Percentiles rank a stretch among this genome's conserved stretches.
Evolutionary conservation across 805 yeast species (phyloP).

Genomic region (Cyberlindnera petersonii): DNA sequence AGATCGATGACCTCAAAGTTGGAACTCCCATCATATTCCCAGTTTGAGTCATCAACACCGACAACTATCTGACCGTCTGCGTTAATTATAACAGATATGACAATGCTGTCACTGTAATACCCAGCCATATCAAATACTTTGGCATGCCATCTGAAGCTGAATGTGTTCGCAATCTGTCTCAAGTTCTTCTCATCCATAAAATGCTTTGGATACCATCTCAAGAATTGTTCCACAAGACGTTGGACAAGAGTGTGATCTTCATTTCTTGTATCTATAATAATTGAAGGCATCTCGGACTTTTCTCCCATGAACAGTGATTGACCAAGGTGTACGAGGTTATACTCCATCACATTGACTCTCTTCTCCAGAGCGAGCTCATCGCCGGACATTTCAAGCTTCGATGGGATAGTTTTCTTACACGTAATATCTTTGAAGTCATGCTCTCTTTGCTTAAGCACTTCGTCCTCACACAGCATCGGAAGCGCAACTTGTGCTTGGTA

Average conservation of each 20-base stretch:
- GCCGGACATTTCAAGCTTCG: no score
- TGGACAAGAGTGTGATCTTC: neutral
- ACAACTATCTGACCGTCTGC: neutral
- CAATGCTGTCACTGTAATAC: neutral
- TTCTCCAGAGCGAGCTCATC: no score
- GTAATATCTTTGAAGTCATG: constrained; percentile 8
- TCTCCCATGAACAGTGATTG: constrained; percentile 3
- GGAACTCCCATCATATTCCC: no score
- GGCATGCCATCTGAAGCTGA: neutral
- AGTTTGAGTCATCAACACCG: neutral
- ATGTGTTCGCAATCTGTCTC: neutral
- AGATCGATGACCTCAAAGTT: no score
- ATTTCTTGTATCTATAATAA: constrained; percentile 2
- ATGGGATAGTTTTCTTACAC: constrained; percentile 1
- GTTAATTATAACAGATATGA: neutral
- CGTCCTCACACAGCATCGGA: constrained; percentile 22
- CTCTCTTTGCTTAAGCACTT: constrained; percentile 14
- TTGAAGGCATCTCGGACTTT: neutral
- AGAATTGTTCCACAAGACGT: constrained; percentile 2
- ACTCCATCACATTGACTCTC: constrained; percentile 7
- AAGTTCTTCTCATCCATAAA: neutral
- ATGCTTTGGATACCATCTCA: constrained; percentile 6
- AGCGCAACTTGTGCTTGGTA: constrained; percentile 21
- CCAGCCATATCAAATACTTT: constrained; percentile 1
- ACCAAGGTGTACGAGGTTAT: neutral